phyloP scores from a whole-genome alignment of 306 rosid species.

The Quillaja saponaria region DNA sequence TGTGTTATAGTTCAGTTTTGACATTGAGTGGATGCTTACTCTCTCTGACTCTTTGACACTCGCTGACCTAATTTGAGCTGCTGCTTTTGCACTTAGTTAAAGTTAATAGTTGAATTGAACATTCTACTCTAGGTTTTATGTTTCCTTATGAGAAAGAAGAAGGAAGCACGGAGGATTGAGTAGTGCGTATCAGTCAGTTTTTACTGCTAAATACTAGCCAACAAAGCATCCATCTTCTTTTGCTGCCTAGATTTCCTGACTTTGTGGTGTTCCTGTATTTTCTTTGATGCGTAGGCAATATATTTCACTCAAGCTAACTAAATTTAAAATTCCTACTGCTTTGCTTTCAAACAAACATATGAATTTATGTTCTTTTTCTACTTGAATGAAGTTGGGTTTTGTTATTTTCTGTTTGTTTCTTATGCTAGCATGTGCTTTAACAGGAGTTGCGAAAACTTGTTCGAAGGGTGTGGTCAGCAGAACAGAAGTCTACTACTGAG shows the following conservation, averaged over 20 bases:
- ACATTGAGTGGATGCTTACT: not conserved
- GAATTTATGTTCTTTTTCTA: not conserved
- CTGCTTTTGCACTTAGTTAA: not conserved
- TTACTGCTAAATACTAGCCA: not conserved
- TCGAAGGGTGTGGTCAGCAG: conserved; percentile 53
- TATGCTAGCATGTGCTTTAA: conserved; percentile 14
- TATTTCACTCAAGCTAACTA: not conserved
- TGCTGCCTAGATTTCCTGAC: not conserved
- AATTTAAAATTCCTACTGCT: not conserved
- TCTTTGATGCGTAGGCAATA: not conserved
- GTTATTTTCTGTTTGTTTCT: not conserved
- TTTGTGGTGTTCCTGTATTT: too few relatives aligned
- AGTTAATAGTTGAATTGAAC: too few relatives aligned
- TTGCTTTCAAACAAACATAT: not conserved
- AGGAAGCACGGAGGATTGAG: too few relatives aligned
- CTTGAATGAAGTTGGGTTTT: not conserved
- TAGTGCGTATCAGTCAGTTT: too few relatives aligned
- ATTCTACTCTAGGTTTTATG: too few relatives aligned
- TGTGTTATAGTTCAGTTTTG: not conserved
- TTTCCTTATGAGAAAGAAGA: too few relatives aligned
- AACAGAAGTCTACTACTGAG: conserved; percentile 38
- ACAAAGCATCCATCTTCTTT: not conserved
- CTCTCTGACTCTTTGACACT: not conserved
- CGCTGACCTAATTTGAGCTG: not conserved
- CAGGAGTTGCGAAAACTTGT: conserved; percentile 91